Conservation (phyloP, 1,284 basidiomycete species). For the Ceratobasidium sp. region DNA sequence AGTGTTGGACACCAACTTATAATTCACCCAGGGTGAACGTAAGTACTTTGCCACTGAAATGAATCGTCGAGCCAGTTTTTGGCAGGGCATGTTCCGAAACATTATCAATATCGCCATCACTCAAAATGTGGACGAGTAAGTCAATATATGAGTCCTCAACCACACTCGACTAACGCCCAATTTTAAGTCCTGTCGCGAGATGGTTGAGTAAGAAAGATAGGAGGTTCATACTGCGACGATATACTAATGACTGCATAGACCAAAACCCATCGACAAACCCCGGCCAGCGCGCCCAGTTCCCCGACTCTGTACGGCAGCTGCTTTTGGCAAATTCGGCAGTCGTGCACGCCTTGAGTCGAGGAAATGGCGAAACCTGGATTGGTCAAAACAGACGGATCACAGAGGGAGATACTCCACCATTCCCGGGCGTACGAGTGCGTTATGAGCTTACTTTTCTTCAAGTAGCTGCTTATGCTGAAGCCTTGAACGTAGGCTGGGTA, state of each 20-base stretch:
- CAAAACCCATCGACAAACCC: not conserved
- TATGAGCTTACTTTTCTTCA: not conserved
- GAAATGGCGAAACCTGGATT: conserved; percentile 1
- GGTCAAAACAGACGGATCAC: not conserved
- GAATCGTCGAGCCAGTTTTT: not conserved
- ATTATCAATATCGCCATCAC: not conserved
- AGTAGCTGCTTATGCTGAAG: not conserved
- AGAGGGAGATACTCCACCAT: not conserved
- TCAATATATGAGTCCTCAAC: not conserved
- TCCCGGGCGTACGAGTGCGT: not conserved
- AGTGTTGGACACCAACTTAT: not conserved
- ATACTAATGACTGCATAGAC: not conserved
- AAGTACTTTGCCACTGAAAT: not conserved
- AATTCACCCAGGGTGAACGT: not conserved
- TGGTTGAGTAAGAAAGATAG: not conserved
- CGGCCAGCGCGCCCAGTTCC: not conserved
- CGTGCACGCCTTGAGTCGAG: not conserved
- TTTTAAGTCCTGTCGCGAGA: not conserved
- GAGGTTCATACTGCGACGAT: too few relatives aligned
- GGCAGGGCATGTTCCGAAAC: not conserved
- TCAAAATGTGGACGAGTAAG: conserved; percentile 11
- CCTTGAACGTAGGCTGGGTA: not conserved
- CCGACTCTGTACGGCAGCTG: not conserved
- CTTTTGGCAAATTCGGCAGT: conserved; percentile 1
- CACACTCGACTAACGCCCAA: not conserved